Evolutionary conservation across 371 early-diverging fungal genomes (phyloP), one percentile per base, ranked within the genome.

Genomic region (Mortierella sp.): DNA sequence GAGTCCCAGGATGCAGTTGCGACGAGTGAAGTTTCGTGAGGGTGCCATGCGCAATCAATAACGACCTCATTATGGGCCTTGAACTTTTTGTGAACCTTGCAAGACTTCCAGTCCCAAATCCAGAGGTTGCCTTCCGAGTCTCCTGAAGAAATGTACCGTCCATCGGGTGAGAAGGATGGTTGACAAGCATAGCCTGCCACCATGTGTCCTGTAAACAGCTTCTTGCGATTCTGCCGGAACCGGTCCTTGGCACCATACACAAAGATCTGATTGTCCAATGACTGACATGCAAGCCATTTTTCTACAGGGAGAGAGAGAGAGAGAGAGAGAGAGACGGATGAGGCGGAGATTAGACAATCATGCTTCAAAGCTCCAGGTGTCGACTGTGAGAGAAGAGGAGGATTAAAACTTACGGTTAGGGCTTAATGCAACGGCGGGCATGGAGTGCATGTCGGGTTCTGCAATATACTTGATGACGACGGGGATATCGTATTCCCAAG

Each of bases 41-140:
- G 99, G 74, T 97, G 94, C 98, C 98, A 98, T 45, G 90, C 93
- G 29, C 90, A 89, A 50, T 88, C 88, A 67, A 96, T 95, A 40
- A 96, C 88, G 7, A 96, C 98, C 61, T 88, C 86, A 54, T 92
- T 91, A 78, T 98, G 99, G 2, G 93, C 95, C 78, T 95, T 93
- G 73, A 94, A 87, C 80, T 93, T 95, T 21, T 86, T 86, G 63
- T 68, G 78, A 2, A 95, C 87, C 60, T 90, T 88, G 64, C 91
- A 85, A n/a, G 95, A 85, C 81, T 95, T 95, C 96, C 96, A 98
- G 69, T 97, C 94, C 98, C 98, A 99, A 80, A 94, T 89, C 93
- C 93, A 95, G 39, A 97, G 84, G 65, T 86, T 85, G 19, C 99
- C 99, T 77, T 94, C 95, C 0, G 94, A 87, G 78, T 99, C 99